phyloP scores from a whole-genome alignment of 225 moss, liverwort and hornwort genomes.

The Bryoerythrophyllum caledonicum region DNA sequence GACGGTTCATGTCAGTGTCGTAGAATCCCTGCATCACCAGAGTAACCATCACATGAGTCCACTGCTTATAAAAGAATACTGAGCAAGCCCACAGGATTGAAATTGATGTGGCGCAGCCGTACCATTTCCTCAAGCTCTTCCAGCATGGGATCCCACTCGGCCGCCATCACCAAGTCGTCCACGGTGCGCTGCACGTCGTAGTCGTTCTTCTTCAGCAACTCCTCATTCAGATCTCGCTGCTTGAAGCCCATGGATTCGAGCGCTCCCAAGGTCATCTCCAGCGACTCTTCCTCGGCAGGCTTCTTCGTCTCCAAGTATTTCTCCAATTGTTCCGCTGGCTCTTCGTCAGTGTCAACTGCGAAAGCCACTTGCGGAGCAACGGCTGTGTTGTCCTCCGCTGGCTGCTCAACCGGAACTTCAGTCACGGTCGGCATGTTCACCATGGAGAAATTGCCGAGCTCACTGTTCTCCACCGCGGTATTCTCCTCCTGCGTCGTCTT shows the following conservation, averaged over 20 bases:
- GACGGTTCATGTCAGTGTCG: constrained; percentile 83
- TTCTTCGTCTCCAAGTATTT: constrained; percentile 19
- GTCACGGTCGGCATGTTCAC: constrained; percentile 71
- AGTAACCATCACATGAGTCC: constrained; percentile 19
- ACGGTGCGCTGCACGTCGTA: constrained; percentile 75
- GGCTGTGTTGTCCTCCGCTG: background rate
- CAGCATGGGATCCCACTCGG: constrained; percentile 93
- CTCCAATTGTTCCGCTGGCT: constrained; percentile 16
- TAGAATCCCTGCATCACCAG: constrained; percentile 74
- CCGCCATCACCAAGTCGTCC: constrained; percentile 72
- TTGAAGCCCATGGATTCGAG: constrained; percentile 84
- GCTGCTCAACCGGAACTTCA: constrained; percentile 17
- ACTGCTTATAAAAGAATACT: background rate
- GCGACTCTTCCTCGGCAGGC: constrained; percentile 26
- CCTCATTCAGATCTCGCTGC: constrained; percentile 62
- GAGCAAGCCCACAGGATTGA: constrained; percentile 31
- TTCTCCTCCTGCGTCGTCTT: constrained; percentile 45
- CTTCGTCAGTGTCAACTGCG: constrained; percentile 4
- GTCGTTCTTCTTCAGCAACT: constrained; percentile 72
- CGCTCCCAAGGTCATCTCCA: constrained; percentile 40
- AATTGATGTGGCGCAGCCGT: constrained; percentile 29
- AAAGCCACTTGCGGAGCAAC: constrained; percentile 17
- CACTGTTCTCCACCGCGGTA: constrained; percentile 57
- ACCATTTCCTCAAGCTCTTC: constrained; percentile 98
- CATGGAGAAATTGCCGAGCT: constrained; percentile 87